Evolutionary conservation across 2,329 filamentous ascomycete genomes (phyloP), one percentile per base, ranked within the genome.

Genomic region (Alternaria gaisen): DNA sequence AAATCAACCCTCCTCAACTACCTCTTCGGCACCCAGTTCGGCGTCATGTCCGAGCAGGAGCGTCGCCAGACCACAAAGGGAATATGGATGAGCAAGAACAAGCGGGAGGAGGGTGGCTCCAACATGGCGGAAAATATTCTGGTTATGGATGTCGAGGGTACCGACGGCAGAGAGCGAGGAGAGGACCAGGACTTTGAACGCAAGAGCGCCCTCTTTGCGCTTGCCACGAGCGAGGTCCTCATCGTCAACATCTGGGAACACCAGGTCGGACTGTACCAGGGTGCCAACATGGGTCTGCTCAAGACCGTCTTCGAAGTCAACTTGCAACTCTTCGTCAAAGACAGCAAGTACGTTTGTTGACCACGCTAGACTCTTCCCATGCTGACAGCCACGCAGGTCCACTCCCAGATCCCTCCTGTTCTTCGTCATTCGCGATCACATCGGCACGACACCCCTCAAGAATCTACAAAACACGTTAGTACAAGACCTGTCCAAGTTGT

Each of bases 241-340:
- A 96, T 99, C 76, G 91, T 99, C 80, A 99, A 99, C 78, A 97
- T 99, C 69, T 99, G 95, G 95, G 95, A 99, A 81, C 94, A 97
- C 80, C 95, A 99, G 81, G 95, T 99, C 64, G 95, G 95, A 48
- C 80, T 99, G 79, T 99, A 99, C 78, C 94, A 99, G 82, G 95
- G 95, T 58, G 95, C 95, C 72, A 99, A 99, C 80, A 99, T 99
- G 95, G 95, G 95, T 9, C 82, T 99, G 72, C 84, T 99, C 73
- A 99, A 99, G 86, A 99, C 96, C 0, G 95, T 99, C 4, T 99
- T 99, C 72, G 95, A 99, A 82, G 95, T 99, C 79, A 99, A 99
- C 77, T 80, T 99, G 77, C 94, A 98, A 80, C 85, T 99, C 28
- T 99, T 99, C 81, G 84, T 98, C 71, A 97, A 97, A 83, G 94